Percentiles rank a stretch among this genome's conserved stretches.
phyloP scores from a whole-genome alignment of 495 filamentous ascomycete species.

The Trypethelium eluteriae region DNA sequence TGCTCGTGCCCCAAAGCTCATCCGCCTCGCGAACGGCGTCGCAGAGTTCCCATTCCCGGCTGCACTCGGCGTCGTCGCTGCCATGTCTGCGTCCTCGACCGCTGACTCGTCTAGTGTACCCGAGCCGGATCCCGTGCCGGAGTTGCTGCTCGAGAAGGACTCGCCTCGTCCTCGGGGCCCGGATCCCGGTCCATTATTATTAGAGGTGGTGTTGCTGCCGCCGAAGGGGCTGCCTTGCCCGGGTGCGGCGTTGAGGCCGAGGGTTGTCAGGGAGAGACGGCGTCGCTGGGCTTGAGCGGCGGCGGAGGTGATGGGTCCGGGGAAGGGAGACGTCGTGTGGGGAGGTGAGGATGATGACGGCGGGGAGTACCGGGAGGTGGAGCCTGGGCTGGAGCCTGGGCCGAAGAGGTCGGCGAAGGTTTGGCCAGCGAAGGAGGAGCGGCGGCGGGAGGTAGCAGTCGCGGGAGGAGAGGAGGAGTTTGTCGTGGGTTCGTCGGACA shows the following conservation, averaged over 20 bases:
- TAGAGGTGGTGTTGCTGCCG: conserved; percentile 27
- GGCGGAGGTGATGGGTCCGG: conserved; percentile 59
- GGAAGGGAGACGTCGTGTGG: conserved; percentile 38
- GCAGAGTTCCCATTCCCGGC: conserved; percentile 45
- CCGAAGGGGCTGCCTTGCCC: conserved; percentile 51
- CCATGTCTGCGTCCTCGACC: conserved; percentile 66
- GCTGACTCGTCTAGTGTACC: conserved; percentile 64
- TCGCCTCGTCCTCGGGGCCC: conserved; percentile 42
- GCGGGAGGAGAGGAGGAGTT: conserved; percentile 23
- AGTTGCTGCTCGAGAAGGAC: conserved; percentile 62
- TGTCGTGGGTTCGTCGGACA: conserved; percentile 23
- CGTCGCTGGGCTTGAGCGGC: conserved; percentile 62
- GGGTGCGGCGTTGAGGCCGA: conserved; percentile 77
- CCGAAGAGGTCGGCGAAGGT: conserved; percentile 37
- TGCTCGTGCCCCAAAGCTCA: conserved; percentile 87
- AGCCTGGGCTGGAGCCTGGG: conserved; percentile 15
- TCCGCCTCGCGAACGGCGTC: conserved; percentile 73
- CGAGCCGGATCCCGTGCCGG: conserved; percentile 43
- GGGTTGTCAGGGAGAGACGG: conserved; percentile 77
- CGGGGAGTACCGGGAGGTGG: conserved; percentile 13
- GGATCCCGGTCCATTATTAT: not conserved
- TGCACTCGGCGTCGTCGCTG: conserved; percentile 26
- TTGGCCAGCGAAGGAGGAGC: conserved; percentile 34
- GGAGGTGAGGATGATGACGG: conserved; percentile 12
- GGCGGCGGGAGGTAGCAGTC: conserved; percentile 26